Evolutionary conservation across 495 filamentous ascomycete genomes (phyloP).

Genomic region (Neurospora sp.): DNA sequence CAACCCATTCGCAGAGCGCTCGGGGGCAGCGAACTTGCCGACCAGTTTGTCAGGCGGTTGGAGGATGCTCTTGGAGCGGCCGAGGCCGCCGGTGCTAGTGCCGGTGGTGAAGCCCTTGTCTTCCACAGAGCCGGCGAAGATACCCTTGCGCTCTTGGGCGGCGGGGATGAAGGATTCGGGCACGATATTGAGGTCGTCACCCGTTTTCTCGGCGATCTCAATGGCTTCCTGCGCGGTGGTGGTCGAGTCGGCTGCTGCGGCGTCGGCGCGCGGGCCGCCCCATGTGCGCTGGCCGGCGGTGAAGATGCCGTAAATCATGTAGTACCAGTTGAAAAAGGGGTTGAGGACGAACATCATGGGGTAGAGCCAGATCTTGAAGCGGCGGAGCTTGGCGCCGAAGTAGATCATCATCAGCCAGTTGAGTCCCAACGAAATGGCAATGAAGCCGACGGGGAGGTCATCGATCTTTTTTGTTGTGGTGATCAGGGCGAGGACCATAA

Average conservation of each 20-base stretch:
- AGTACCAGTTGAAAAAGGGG: constrained; percentile 97
- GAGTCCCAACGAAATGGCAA: constrained; percentile 85
- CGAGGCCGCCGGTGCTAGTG: constrained; percentile 5
- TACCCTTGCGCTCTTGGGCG: constrained; percentile 35
- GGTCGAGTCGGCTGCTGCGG: constrained; percentile 65
- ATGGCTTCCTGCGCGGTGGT: constrained; percentile 80
- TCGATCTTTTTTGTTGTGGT: constrained; percentile 69
- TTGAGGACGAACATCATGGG: constrained; percentile 93
- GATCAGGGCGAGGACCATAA: constrained; percentile 80
- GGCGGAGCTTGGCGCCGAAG: constrained; percentile 75
- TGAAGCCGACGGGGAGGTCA: constrained; percentile 86
- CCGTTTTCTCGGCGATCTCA: constrained; percentile 64
- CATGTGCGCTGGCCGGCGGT: constrained; percentile 93
- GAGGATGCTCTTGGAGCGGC: constrained; percentile 41
- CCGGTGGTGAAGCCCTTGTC: constrained; percentile 11
- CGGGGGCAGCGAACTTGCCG: constrained; percentile 56
- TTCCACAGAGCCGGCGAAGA: constrained; percentile 23
- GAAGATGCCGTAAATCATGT: constrained; percentile 83
- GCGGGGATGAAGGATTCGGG: constrained; percentile 81
- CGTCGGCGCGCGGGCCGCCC: constrained; percentile 92
- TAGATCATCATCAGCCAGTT: constrained; percentile 97
- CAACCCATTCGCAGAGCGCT: constrained; percentile 51
- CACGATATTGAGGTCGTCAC: constrained; percentile 87
- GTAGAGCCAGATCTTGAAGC: constrained; percentile 91
- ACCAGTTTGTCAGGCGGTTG: constrained; percentile 64